These are phyloP conservation scores for Tubosaeta sp. DNA, from an alignment of 768 basidiomycete genomes.

Conservation along the genomic window DNA sequence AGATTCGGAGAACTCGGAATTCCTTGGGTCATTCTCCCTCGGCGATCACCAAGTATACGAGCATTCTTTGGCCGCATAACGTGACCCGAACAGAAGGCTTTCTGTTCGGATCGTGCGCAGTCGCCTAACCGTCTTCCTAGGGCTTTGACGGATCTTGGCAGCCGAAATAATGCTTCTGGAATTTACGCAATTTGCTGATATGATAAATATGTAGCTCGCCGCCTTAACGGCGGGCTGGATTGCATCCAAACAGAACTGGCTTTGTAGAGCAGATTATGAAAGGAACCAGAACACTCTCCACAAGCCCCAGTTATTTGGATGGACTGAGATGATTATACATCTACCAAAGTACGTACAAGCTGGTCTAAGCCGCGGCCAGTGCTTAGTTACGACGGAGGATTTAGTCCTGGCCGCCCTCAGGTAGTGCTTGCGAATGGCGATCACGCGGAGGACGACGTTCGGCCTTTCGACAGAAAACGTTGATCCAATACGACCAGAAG, in stretches of 20 bases:
- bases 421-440: not conserved
- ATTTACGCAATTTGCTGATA: not conserved
- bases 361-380: not conserved
- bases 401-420: not conserved
- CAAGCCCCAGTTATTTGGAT: not conserved
- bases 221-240: not conserved
- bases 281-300: not conserved
- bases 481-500: not conserved
- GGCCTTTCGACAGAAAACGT: not conserved
- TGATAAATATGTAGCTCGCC: not conserved
- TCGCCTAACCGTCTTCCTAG: not conserved
- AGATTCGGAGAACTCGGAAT: not conserved
- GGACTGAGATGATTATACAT: not conserved
- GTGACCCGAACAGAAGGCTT: not conserved
- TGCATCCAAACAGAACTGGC: not conserved
- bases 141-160: not conserved
- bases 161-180: not conserved
- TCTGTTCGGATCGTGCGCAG: not conserved
- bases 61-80: not conserved
- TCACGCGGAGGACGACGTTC: not conserved
- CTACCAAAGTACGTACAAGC: not conserved
- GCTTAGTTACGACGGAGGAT: not conserved
- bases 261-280: not conserved
- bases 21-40: not conserved
- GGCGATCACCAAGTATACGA: not conserved